A percentile compares a stretch with the other conserved stretches of the same genome.
These are phyloP conservation scores for Zelonia costaricensis DNA, from an alignment of 208 protist species.

Conservation along the genomic window DNA sequence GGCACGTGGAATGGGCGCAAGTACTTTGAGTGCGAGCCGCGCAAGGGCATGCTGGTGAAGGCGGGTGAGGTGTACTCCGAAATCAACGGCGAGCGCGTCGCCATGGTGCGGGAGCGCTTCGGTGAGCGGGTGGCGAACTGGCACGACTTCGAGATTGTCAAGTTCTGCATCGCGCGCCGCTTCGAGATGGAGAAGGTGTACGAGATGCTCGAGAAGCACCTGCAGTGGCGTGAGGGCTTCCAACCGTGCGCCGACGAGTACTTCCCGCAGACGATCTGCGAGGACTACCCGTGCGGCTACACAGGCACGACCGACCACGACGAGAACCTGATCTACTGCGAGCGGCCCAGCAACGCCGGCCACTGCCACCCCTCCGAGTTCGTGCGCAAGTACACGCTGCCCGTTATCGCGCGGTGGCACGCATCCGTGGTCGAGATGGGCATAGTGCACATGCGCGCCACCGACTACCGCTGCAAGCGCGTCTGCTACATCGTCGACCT, in stretches of 20 bases:
- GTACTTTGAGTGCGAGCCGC: constrained; percentile 57
- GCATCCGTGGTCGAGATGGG: constrained; percentile 70
- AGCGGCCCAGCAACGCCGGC: constrained; percentile 72
- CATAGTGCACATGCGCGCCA: constrained; percentile 47
- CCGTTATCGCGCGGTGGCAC: constrained; percentile 71
- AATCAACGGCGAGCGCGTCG: constrained; percentile 48
- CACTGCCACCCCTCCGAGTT: constrained; percentile 62
- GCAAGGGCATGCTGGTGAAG: constrained; percentile 53
- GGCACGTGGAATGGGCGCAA: constrained; percentile 53
- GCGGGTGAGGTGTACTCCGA: constrained; percentile 51
- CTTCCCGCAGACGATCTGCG: constrained; percentile 60
- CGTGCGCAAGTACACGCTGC: constrained; percentile 59
- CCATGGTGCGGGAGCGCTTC: constrained; percentile 53
- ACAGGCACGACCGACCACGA: constrained; percentile 67
- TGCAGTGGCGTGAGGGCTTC: constrained; percentile 67
- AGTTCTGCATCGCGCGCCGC: constrained; percentile 82
- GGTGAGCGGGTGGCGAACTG: constrained; percentile 58
- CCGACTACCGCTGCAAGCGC: constrained; percentile 61
- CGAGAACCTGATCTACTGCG: constrained; percentile 85
- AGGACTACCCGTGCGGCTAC: constrained; percentile 78
- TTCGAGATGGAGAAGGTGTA: constrained; percentile 78
- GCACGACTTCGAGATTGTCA: constrained; percentile 85
- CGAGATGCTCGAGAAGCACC: constrained; percentile 78
- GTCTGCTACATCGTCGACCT: constrained; percentile 80
- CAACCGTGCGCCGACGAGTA: constrained; percentile 68